phyloP scores from a whole-genome alignment of 2,329 filamentous ascomycete species.

The Cercospora brassicicola region DNA sequence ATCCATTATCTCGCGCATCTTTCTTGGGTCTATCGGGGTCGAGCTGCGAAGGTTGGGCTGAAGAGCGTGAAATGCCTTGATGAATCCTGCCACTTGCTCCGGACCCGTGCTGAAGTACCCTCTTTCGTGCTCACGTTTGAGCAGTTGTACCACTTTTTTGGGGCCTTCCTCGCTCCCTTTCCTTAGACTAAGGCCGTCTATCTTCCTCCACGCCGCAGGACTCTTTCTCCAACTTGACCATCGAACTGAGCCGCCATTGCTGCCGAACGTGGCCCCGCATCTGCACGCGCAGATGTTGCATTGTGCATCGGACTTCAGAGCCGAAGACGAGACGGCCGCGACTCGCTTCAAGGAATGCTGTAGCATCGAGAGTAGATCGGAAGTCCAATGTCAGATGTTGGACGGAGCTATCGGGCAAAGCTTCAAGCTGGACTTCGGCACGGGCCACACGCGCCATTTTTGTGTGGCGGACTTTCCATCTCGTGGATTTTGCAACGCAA shows the following conservation, averaged over 20 bases:
- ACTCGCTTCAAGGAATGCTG: constrained; percentile 22
- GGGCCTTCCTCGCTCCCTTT: neutral
- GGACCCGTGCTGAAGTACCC: constrained; percentile 7
- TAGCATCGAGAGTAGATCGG: constrained; percentile 21
- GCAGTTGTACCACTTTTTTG: neutral
- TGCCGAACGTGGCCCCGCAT: constrained; percentile 18
- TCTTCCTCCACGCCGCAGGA: constrained; percentile 16
- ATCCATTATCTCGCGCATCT: constrained; percentile 15
- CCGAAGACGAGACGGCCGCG: constrained; percentile 3
- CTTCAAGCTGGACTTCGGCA: neutral
- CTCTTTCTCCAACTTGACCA: constrained; percentile 13
- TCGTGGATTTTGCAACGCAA: neutral
- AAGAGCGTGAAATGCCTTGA: constrained; percentile 15
- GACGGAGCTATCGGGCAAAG: constrained; percentile 6
- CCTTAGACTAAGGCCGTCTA: neutral
- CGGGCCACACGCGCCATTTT: neutral
- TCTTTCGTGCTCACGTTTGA: neutral
- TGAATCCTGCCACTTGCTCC: constrained; percentile 16
- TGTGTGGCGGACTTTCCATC: neutral
- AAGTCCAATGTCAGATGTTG: neutral
- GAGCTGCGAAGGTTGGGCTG: neutral
- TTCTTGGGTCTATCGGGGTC: constrained; percentile 4
- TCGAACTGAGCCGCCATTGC: neutral
- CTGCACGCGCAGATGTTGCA: constrained; percentile 26
- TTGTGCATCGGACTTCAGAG: neutral